phyloP scores from a whole-genome alignment of 768 basidiomycete genomes.

The Boletales sp. region DNA sequence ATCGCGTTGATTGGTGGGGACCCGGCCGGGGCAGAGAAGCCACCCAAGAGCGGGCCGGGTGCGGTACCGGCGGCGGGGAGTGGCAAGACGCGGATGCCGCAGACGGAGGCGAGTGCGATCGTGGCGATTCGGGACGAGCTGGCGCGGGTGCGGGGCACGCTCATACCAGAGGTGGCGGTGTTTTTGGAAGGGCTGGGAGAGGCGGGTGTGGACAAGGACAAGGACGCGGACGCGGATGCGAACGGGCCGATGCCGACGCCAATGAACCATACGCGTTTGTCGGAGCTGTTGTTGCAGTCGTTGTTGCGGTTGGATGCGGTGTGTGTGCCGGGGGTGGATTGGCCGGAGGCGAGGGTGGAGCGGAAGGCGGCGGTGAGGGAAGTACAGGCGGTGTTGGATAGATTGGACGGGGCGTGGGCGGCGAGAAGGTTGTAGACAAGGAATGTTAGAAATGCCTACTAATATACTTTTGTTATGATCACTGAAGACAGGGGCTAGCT shows the following conservation, averaged over 20 bases:
- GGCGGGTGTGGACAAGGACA: neutral
- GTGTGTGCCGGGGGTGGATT: conserved; percentile 58
- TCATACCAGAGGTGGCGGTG: conserved; percentile 53
- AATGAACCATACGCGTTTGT: conserved; percentile 55
- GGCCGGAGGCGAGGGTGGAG: conserved; percentile 74
- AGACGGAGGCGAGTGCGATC: conserved; percentile 39
- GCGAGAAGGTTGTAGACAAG: neutral
- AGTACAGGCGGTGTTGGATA: conserved; percentile 80
- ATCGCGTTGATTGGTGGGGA: conserved; percentile 66
- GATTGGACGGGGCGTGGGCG: conserved; percentile 70
- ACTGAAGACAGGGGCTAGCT: too few relatives aligned
- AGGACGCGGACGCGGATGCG: neutral
- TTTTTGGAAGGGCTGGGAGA: conserved; percentile 43
- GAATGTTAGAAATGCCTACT: too few relatives aligned
- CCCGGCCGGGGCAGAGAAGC: conserved; percentile 14
- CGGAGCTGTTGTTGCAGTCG: conserved; percentile 83
- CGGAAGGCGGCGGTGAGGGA: conserved; percentile 85
- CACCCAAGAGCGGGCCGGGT: conserved; percentile 9
- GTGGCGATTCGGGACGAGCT: conserved; percentile 38
- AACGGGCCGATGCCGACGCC: conserved; percentile 8
- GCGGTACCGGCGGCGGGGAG: conserved; percentile 13
- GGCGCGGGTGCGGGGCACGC: conserved; percentile 46
- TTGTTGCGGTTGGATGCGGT: conserved; percentile 85
- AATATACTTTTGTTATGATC: too few relatives aligned
- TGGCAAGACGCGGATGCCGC: conserved; percentile 21